A percentile compares a stretch with the other conserved stretches of the same genome.
phyloP scores from a whole-genome alignment of 805 yeast genomes.

The Kodamaea kaohsiungensis region DNA sequence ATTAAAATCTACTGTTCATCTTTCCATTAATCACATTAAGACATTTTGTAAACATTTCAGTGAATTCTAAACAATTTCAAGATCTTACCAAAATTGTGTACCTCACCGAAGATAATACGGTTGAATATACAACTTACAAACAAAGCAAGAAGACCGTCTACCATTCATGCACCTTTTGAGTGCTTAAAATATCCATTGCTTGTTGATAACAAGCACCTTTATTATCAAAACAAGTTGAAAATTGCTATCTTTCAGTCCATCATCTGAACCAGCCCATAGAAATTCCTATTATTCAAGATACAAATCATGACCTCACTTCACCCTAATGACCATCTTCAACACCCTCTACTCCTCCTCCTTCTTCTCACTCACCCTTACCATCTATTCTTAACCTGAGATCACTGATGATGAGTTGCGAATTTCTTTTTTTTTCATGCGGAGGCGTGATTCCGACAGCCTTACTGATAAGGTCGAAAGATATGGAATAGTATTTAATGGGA shows the following conservation, averaged over 20 bases:
- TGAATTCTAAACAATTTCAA: not conserved
- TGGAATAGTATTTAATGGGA: not conserved
- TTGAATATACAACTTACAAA: not conserved
- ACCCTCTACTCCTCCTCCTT: not conserved
- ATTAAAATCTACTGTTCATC: too few species aligned
- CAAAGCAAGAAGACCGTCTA: not conserved
- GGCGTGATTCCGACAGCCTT: slow-evolving; percentile 1
- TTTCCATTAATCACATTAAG: not conserved
- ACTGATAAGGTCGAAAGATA: not conserved
- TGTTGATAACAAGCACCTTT: not conserved
- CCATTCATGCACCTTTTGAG: not conserved
- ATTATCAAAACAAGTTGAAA: not conserved
- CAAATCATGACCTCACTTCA: not conserved
- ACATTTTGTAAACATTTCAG: not conserved
- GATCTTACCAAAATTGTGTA: not conserved
- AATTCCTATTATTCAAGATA: too few species aligned
- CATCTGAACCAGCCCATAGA: too few species aligned
- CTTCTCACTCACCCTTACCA: not conserved
- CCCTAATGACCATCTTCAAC: not conserved
- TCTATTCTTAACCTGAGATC: not conserved
- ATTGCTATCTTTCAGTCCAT: too few species aligned
- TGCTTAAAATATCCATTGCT: not conserved
- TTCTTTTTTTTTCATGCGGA: slow-evolving; percentile 3
- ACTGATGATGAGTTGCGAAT: not conserved
- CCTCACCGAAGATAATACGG: not conserved